A percentile compares a stretch with the other conserved stretches of the same genome.
phyloP scores from a whole-genome alignment of 768 basidiomycete species.

The Leucocoprinus birnbaumii region DNA sequence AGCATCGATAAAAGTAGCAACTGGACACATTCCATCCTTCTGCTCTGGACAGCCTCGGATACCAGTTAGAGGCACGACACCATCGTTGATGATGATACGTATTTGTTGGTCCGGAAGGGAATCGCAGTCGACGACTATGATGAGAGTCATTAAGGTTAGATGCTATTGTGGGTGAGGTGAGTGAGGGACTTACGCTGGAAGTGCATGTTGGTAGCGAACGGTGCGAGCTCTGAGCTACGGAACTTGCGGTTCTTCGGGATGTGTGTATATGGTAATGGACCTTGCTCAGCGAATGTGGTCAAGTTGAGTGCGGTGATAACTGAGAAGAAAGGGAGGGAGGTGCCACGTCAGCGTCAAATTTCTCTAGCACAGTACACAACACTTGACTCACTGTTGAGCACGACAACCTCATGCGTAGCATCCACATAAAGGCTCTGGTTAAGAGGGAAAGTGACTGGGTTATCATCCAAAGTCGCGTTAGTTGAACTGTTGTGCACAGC shows the following conservation, averaged over 20 bases:
- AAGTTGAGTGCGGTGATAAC: constrained; percentile 87
- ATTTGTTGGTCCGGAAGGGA: constrained; percentile 56
- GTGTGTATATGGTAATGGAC: constrained; percentile 74
- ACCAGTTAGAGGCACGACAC: constrained; percentile 74
- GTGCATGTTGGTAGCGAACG: constrained; percentile 87
- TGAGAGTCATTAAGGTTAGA: neutral
- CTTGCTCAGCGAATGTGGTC: constrained; percentile 65
- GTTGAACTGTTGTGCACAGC: constrained; percentile 74
- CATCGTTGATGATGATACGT: constrained; percentile 87
- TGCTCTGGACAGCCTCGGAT: constrained; percentile 72
- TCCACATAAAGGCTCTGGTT: constrained; percentile 79
- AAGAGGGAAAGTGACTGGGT: constrained; percentile 66
- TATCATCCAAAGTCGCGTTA: constrained; percentile 78
- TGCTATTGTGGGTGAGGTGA: neutral
- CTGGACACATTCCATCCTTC: constrained; percentile 74
- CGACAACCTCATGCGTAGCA: constrained; percentile 89
- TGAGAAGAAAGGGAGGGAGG: constrained; percentile 21
- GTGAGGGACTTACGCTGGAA: constrained; percentile 65
- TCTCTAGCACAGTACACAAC: neutral
- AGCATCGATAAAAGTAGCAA: constrained; percentile 67
- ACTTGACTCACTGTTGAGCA: constrained; percentile 61
- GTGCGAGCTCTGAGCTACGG: constrained; percentile 73
- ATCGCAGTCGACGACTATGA: constrained; percentile 60
- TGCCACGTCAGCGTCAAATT: neutral
- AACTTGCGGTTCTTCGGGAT: constrained; percentile 66